Conservation (phyloP, 83 land plant genomes). For the Diphasiastrum complanatum region DNA sequence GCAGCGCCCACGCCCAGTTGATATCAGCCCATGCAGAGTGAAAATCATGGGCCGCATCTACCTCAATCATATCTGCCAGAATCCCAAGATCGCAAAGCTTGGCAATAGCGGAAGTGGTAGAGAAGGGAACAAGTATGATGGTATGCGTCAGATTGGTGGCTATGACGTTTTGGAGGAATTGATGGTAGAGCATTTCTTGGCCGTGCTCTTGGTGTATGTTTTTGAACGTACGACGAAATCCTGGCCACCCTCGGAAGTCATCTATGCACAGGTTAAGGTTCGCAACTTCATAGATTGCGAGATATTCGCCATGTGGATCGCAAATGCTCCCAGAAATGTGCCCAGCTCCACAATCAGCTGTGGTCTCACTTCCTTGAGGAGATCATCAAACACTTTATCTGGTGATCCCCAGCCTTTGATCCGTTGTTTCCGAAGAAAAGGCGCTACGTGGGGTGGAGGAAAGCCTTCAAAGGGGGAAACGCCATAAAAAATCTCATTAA, state of each 20-base stretch:
- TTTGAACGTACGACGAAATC: slow-evolving; percentile 38
- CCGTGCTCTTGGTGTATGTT: slow-evolving; percentile 51
- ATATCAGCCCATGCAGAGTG: slow-evolving; percentile 94
- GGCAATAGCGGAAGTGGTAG: slow-evolving; percentile 47
- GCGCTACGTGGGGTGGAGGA: slow-evolving; percentile 44
- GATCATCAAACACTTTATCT: slow-evolving; percentile 54
- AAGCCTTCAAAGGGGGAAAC: slow-evolving; percentile 55
- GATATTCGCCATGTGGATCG: slow-evolving; percentile 59
- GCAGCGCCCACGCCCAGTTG: slow-evolving; percentile 51
- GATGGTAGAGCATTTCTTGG: slow-evolving; percentile 62
- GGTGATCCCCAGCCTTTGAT: slow-evolving; percentile 86
- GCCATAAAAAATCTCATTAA: slow-evolving; percentile 49
- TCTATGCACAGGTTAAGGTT: slow-evolving; percentile 65
- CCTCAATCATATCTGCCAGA: slow-evolving; percentile 65
- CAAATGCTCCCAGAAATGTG: slow-evolving; percentile 83
- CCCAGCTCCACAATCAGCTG: slow-evolving; percentile 66
- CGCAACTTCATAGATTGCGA: slow-evolving; percentile 31
- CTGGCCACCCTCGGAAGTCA: slow-evolving; percentile 96
- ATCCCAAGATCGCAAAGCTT: slow-evolving; percentile 72
- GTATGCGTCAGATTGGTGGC: slow-evolving; percentile 31
- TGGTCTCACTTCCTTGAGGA: slow-evolving; percentile 54
- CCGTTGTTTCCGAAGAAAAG: slow-evolving; percentile 26
- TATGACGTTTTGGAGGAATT: slow-evolving; percentile 76
- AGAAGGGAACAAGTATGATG: slow-evolving; percentile 64
- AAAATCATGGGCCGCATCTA: slow-evolving; percentile 92